Evolutionary conservation across 2,329 filamentous ascomycete genomes (phyloP).

Genomic region (Aspergillus flavus): DNA sequence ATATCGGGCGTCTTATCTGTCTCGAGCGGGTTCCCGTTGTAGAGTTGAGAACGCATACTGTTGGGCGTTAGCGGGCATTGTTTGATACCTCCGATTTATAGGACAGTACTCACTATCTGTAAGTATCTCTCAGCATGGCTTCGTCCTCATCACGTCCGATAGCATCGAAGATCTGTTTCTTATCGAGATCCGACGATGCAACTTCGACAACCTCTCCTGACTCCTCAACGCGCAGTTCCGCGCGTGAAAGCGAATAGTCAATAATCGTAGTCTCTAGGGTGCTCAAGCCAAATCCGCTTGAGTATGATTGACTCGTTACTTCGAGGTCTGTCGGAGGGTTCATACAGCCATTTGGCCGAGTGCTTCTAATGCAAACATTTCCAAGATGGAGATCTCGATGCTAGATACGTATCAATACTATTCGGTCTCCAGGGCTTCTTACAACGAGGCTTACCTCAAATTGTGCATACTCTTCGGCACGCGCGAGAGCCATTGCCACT

Average conservation of each 20-base stretch:
- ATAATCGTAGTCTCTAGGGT: conserved; percentile 65
- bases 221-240: conserved; percentile 46
- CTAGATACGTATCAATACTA: conserved; percentile 28
- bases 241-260: conserved; percentile 69
- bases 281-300: conserved; percentile 54
- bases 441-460: conserved; percentile 53
- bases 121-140: conserved; percentile 43
- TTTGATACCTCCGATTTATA: neutral
- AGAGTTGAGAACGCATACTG: conserved; percentile 46
- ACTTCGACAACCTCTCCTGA: conserved; percentile 30
- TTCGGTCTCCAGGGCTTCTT: too few species aligned
- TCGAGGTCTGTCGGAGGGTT: conserved; percentile 36
- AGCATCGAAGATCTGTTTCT: conserved; percentile 47
- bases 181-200: conserved; percentile 46
- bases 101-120: conserved; percentile 40
- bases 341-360: conserved; percentile 33
- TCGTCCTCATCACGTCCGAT: conserved; percentile 47
- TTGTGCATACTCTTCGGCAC: conserved; percentile 60
- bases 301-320: conserved; percentile 32
- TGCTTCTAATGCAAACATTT: conserved; percentile 62
- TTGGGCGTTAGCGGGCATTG: neutral
- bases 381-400: conserved; percentile 68
- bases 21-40: conserved; percentile 47
- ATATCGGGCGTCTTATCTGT: conserved; percentile 37
- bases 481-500: conserved; percentile 62